Percentiles rank a stretch among this genome's conserved stretches.
Evolutionary conservation across 129 eudicot genomes (phyloP).

Genomic region (Chrysanthemum seticuspe): DNA sequence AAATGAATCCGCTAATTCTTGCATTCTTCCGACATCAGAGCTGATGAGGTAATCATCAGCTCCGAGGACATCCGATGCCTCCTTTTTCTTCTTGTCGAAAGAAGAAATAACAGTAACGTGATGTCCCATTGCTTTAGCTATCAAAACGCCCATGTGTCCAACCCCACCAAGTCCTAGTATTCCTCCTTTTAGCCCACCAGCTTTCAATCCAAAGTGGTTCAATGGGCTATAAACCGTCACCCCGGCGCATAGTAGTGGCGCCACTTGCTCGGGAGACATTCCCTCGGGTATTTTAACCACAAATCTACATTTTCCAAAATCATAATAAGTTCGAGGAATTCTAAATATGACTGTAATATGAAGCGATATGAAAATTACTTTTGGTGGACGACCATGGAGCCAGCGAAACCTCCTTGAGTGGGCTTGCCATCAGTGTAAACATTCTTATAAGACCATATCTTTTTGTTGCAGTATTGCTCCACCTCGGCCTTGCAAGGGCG

Average conservation of each 20-base stretch:
- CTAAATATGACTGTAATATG: neutral
- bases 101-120: conserved; percentile 89
- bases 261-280: conserved; percentile 85
- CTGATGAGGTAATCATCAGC: conserved; percentile 88
- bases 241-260: conserved; percentile 90
- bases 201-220: conserved; percentile 76
- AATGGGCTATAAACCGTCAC: conserved; percentile 92
- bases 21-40: conserved; percentile 65
- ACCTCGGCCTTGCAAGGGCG: conserved; percentile 63
- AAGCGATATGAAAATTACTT: conserved; percentile 44
- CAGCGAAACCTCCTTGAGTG: conserved; percentile 95
- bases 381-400: conserved; percentile 72
- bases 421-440: conserved; percentile 89
- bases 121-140: conserved; percentile 95
- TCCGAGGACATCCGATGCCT: conserved; percentile 76
- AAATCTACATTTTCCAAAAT: conserved; percentile 41
- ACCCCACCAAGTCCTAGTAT: conserved; percentile 98
- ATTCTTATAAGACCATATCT: conserved; percentile 87
- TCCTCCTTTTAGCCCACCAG: conserved; percentile 72
- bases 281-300: conserved; percentile 92
- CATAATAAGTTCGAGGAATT: neutral
- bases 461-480: conserved; percentile 93
- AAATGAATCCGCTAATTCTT: conserved; percentile 61
- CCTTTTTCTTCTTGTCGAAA: conserved; percentile 65
- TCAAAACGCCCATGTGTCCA: conserved; percentile 95